Evolutionary conservation across 192 early-diverging fungal genomes (phyloP).

Genomic region (Coemansia interrupta): DNA sequence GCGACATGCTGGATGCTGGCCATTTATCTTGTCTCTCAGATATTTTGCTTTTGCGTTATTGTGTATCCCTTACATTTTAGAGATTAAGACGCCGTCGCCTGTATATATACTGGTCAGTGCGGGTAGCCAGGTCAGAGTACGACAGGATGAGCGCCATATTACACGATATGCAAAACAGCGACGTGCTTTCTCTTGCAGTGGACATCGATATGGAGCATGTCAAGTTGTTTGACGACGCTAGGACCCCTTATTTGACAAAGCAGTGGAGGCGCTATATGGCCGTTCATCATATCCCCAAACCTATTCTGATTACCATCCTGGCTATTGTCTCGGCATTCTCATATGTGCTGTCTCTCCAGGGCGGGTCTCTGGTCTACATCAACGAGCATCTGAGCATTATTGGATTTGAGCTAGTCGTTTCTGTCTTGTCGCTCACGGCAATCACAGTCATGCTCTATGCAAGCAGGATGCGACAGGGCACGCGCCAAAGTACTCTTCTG

Average conservation of each 20-base stretch:
- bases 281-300: conserved; percentile 10
- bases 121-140: too few relatives aligned
- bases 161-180: too few relatives aligned
- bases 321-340: conserved; percentile 1
- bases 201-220: too few relatives aligned
- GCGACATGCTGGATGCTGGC: too few relatives aligned
- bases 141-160: too few relatives aligned
- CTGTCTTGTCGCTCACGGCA: conserved; percentile 42
- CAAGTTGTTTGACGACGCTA: not conserved
- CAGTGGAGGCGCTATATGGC: not conserved
- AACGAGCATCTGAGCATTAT: conserved; percentile 52
- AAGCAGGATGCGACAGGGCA: conserved; percentile 33
- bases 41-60: too few relatives aligned
- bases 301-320: conserved; percentile 2
- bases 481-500: conserved; percentile 15
- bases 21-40: too few relatives aligned
- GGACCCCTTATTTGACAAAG: not conserved
- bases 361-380: conserved; percentile 53
- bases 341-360: conserved; percentile 36
- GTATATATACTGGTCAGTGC: too few relatives aligned
- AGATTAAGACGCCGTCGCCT: too few relatives aligned
- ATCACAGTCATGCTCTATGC: conserved; percentile 47
- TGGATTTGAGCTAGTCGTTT: conserved; percentile 46
- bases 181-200: too few relatives aligned
- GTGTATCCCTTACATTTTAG: too few relatives aligned